phyloP scores from a whole-genome alignment of 192 early-diverging fungal species.

The Entophlyctis luteolus region DNA sequence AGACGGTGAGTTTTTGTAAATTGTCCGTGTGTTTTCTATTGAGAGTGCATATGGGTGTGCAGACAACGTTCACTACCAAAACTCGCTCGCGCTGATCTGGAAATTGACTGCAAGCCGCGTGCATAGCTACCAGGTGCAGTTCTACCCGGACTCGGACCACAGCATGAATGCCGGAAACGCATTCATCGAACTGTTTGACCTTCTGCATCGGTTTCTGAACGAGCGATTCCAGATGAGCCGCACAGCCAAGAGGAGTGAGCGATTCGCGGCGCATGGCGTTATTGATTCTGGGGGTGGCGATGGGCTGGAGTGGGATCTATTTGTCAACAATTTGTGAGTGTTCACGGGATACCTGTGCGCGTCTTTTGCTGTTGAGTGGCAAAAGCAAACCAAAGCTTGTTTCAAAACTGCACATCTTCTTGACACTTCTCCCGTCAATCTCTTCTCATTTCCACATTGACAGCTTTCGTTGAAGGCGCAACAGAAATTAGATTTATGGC shows the following conservation, averaged over 20 bases:
- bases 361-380: no score
- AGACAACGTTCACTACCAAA: conserved; percentile 82
- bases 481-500: no score
- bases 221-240: conserved; percentile 14
- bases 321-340: no score
- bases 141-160: conserved; percentile 90
- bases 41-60: background rate
- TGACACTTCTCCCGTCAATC: background rate
- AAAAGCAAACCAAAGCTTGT: no score
- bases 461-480: background rate
- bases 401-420: background rate
- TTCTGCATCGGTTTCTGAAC: conserved; percentile 46
- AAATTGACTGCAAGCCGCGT: conserved; percentile 68
- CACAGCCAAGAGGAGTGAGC: background rate
- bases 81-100: conserved; percentile 75
- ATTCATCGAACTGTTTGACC: conserved; percentile 60
- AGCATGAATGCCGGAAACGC: conserved; percentile 74
- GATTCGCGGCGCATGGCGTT: background rate
- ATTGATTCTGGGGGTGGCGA: background rate
- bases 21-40: conserved; percentile 9
- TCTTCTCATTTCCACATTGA: background rate
- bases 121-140: conserved; percentile 77
- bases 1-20: conserved; percentile 64
- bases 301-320: conserved; percentile 7
- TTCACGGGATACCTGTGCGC: no score